Conservation (phyloP, 805 yeast genomes). For the Saturnispora besseyi region DNA sequence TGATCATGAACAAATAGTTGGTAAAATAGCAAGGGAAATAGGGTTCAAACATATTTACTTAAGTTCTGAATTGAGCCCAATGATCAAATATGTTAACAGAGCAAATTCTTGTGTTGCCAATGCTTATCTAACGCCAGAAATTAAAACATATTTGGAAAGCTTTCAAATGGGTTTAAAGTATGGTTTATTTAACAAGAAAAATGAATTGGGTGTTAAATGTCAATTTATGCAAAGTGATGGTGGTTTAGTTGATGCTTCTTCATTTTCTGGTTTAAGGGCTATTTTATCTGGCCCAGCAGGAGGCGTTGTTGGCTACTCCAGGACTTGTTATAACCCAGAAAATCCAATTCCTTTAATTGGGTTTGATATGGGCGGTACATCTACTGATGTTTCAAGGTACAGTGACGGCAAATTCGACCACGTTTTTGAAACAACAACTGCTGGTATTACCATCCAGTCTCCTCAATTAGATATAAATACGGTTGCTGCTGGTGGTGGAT, state of each 20-base stretch:
- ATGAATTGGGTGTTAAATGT: conserved; percentile 40
- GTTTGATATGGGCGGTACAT: conserved; percentile 88
- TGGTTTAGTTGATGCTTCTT: conserved; percentile 76
- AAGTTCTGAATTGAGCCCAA: conserved; percentile 63
- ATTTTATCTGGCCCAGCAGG: conserved; percentile 96
- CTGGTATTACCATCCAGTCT: conserved; percentile 75
- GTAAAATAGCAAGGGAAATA: conserved; percentile 47
- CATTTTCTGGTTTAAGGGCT: conserved; percentile 81
- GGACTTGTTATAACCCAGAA: conserved; percentile 59
- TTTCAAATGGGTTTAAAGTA: conserved; percentile 55
- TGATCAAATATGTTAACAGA: conserved; percentile 68
- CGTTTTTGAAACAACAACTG: conserved; percentile 75
- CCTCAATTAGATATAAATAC: conserved; percentile 79
- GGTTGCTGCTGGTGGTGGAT: conserved; percentile 83
- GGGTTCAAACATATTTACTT: conserved; percentile 66
- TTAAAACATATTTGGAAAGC: conserved; percentile 50
- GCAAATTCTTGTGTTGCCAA: conserved; percentile 75
- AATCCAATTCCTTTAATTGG: conserved; percentile 60
- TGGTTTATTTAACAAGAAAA: conserved; percentile 30
- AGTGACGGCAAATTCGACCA: conserved; percentile 62
- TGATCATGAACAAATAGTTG: conserved; percentile 55
- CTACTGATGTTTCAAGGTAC: conserved; percentile 75
- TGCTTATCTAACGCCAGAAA: conserved; percentile 76
- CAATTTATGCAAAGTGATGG: conserved; percentile 97
- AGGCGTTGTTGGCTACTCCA: conserved; percentile 89